A percentile compares a stretch with the other conserved stretches of the same genome.
phyloP scores from a whole-genome alignment of 2,329 filamentous ascomycete genomes.

The Albifimbria verrucaria region DNA sequence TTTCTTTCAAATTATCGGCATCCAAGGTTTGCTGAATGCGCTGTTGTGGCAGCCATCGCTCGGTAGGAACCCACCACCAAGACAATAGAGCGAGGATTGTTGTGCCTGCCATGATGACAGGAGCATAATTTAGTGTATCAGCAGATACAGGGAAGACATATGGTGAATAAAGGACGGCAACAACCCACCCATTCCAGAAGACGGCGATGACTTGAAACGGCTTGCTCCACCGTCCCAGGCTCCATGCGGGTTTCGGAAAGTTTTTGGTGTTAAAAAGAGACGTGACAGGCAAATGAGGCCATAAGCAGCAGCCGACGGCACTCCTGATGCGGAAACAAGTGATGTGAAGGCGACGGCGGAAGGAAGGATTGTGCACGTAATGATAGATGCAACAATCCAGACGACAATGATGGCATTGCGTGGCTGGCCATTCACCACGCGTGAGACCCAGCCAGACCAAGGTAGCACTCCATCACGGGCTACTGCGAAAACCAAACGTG shows the following conservation, averaged over 20 bases:
- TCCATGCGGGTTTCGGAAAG: slow-evolving; percentile 46
- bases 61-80: slow-evolving; percentile 45
- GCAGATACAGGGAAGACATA: slow-evolving; percentile 41
- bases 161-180: slow-evolving; percentile 43
- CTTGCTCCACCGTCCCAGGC: slow-evolving; percentile 38
- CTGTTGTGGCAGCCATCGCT: slow-evolving; percentile 40
- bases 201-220: slow-evolving; percentile 45
- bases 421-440: slow-evolving; percentile 53
- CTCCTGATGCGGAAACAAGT: slow-evolving; percentile 49
- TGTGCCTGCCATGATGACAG: slow-evolving; percentile 47
- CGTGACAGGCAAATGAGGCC: slow-evolving; percentile 47
- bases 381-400: slow-evolving; percentile 48
- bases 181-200: slow-evolving; percentile 48
- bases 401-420: slow-evolving; percentile 59
- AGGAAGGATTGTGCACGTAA: slow-evolving; percentile 58
- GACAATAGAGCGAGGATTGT: slow-evolving; percentile 45
- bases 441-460: slow-evolving; percentile 55
- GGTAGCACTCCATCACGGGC: slow-evolving; percentile 59
- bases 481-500: slow-evolving; percentile 60
- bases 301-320: slow-evolving; percentile 49
- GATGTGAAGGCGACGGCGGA: slow-evolving; percentile 52
- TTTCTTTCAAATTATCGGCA: slow-evolving; percentile 5
- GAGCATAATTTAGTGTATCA: slow-evolving; percentile 44
- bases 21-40: slow-evolving; percentile 36
- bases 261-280: slow-evolving; percentile 43